Evolutionary conservation across 116 monocot genomes (phyloP).

Genomic region (Zostera marina): DNA sequence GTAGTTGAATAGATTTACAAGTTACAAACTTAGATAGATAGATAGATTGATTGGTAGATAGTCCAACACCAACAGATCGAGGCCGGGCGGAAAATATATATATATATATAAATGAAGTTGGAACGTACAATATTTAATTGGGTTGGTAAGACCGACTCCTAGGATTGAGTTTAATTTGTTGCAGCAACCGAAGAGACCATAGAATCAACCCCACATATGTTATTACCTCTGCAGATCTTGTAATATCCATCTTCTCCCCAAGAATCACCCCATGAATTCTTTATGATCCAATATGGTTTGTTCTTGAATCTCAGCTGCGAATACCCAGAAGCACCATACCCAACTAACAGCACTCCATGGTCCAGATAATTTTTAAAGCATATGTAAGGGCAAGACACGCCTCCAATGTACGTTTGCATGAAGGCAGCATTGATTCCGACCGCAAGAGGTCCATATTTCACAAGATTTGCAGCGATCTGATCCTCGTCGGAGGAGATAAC

Average conservation of each 20-base stretch:
- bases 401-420: slow-evolving; percentile 85
- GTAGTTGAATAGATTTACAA: too few relatives aligned
- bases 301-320: slow-evolving; percentile 66
- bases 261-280: slow-evolving; percentile 82
- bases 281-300: slow-evolving; percentile 85
- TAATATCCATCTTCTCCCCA: slow-evolving; percentile 87
- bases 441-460: slow-evolving; percentile 80
- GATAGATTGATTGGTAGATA: too few relatives aligned
- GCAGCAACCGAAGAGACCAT: slow-evolving; percentile 83
- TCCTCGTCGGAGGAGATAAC: slow-evolving; percentile 53
- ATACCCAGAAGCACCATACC: slow-evolving; percentile 60
- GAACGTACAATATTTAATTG: too few relatives aligned
- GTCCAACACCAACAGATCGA: too few relatives aligned
- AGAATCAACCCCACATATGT: slow-evolving; percentile 79
- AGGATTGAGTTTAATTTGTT: too few relatives aligned
- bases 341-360: slow-evolving; percentile 73
- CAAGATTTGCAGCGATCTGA: slow-evolving; percentile 81
- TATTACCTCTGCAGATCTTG: slow-evolving; percentile 70
- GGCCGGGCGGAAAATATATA: too few relatives aligned
- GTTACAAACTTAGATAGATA: too few relatives aligned
- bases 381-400: slow-evolving; percentile 84
- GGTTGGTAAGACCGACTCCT: too few relatives aligned
- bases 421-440: slow-evolving; percentile 71
- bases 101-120: too few relatives aligned
- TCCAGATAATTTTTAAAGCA: slow-evolving; percentile 42